phyloP scores from a whole-genome alignment of 805 yeast genomes.

The Sugiyamaella floridensis region DNA sequence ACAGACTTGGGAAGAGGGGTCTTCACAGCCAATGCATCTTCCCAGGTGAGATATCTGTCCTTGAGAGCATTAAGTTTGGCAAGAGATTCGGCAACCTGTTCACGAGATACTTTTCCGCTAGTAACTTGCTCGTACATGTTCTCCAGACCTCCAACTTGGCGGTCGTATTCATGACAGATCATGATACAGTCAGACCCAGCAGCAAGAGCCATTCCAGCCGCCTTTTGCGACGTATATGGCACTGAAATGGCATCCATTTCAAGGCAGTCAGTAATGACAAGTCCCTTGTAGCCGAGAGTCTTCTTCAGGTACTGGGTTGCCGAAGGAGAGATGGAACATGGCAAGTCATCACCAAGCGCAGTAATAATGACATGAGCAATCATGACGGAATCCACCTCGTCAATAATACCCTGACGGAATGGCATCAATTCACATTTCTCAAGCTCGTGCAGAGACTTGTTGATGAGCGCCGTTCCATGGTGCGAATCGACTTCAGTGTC shows the following conservation, averaged over 20 bases:
- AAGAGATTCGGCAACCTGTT: slow-evolving; percentile 34
- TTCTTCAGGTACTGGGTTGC: slow-evolving; percentile 44
- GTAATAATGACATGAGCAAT: slow-evolving; percentile 52
- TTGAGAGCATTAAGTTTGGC: slow-evolving; percentile 40
- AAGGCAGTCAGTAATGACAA: slow-evolving; percentile 52
- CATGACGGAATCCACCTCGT: slow-evolving; percentile 45
- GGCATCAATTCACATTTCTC: slow-evolving; percentile 44
- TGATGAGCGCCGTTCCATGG: slow-evolving; percentile 48
- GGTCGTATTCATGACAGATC: slow-evolving; percentile 48
- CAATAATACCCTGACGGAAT: slow-evolving; percentile 40
- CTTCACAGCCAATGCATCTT: slow-evolving; percentile 35
- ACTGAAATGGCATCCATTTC: slow-evolving; percentile 54
- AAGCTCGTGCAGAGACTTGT: slow-evolving; percentile 45
- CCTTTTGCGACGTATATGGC: slow-evolving; percentile 52
- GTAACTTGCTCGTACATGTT: slow-evolving; percentile 28
- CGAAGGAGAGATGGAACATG: slow-evolving; percentile 50
- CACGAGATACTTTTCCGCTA: slow-evolving; percentile 26
- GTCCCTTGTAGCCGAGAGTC: slow-evolving; percentile 45
- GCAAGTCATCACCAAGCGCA: slow-evolving; percentile 43
- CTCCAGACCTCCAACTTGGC: slow-evolving; percentile 49
- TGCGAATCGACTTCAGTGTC: slow-evolving; percentile 49
- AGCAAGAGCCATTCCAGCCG: slow-evolving; percentile 47
- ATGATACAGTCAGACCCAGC: slow-evolving; percentile 57
- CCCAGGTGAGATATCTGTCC: slow-evolving; percentile 38
- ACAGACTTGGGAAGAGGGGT: slow-evolving; percentile 17